Conservation (phyloP, 352 stramenopile species). For the Globisporangium apiculatum region DNA sequence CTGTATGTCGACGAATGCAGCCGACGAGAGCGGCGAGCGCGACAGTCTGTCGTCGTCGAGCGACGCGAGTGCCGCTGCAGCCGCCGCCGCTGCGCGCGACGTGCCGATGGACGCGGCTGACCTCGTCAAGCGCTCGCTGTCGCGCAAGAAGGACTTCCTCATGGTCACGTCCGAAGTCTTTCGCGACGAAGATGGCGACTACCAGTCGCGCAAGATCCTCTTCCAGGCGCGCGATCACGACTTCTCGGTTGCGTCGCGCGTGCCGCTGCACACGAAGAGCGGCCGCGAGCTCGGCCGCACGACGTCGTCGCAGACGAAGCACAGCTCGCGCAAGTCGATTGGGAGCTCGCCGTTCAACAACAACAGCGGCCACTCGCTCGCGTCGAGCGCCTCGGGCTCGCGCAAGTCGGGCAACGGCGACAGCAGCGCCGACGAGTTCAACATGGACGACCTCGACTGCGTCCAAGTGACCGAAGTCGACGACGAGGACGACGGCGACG, state of each 20-base stretch:
- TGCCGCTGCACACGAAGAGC: conserved; percentile 63
- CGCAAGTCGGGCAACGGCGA: conserved; percentile 28
- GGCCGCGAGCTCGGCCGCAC: conserved; percentile 44
- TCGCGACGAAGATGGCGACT: conserved; percentile 75
- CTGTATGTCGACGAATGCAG: conserved; percentile 16
- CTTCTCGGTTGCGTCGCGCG: conserved; percentile 77
- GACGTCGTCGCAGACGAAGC: conserved; percentile 34
- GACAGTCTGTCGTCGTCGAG: conserved; percentile 47
- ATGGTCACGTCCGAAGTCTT: conserved; percentile 90
- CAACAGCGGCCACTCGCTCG: conserved; percentile 31
- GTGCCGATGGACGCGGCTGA: conserved; percentile 41
- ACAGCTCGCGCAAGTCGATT: conserved; percentile 50
- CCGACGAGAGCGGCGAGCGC: conserved; percentile 20
- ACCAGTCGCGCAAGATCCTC: conserved; percentile 84
- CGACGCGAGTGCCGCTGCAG: conserved; percentile 16
- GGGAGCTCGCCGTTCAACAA: conserved; percentile 27
- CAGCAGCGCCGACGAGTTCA: conserved; percentile 39
- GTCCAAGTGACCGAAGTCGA: conserved; percentile 70
- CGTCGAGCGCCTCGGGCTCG: conserved; percentile 26
- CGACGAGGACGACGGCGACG: conserved; percentile 47
- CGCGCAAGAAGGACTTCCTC: conserved; percentile 85
- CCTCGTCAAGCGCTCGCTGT: conserved; percentile 78
- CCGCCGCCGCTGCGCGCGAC: background rate
- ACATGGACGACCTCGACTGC: conserved; percentile 72
- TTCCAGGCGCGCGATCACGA: conserved; percentile 83